phyloP scores from a whole-genome alignment of 768 basidiomycete species.

The Suillus weaverae region DNA sequence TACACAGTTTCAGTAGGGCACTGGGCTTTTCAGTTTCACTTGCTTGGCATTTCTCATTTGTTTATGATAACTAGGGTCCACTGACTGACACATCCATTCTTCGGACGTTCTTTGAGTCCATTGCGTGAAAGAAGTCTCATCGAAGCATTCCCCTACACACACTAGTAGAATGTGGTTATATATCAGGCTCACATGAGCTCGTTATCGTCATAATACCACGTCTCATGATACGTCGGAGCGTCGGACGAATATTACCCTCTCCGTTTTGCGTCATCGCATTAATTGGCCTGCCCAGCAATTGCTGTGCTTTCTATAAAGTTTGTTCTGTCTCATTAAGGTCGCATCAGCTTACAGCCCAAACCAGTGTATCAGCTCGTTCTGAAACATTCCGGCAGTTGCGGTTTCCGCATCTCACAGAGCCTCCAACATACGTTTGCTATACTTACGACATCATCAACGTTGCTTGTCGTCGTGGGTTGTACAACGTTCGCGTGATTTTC shows the following conservation, averaged over 20 bases:
- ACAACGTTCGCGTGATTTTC: neutral
- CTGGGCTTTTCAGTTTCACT: neutral
- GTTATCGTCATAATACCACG: neutral
- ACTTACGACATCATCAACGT: slow-evolving; percentile 1
- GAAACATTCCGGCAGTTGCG: neutral
- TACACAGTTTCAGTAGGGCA: slow-evolving; percentile 1
- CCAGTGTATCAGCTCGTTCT: neutral
- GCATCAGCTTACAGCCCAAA: neutral
- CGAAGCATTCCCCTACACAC: neutral
- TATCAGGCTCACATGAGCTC: neutral
- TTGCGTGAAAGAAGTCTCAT: neutral
- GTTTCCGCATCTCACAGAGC: neutral
- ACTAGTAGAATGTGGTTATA: neutral
- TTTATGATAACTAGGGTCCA: neutral
- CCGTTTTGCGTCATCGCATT: neutral
- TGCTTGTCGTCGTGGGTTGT: neutral
- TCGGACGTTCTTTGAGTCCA: neutral
- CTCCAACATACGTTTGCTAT: neutral
- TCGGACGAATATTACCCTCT: neutral
- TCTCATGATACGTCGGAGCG: neutral
- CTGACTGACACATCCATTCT: slow-evolving; percentile 1
- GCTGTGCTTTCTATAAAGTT: neutral
- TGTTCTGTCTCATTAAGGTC: neutral
- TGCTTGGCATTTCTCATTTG: neutral
- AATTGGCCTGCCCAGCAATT: neutral